Evolutionary conservation across 805 yeast genomes (phyloP), one percentile per base, ranked within the genome.

Genomic region (Metschnikowia chrysomelidarum): DNA sequence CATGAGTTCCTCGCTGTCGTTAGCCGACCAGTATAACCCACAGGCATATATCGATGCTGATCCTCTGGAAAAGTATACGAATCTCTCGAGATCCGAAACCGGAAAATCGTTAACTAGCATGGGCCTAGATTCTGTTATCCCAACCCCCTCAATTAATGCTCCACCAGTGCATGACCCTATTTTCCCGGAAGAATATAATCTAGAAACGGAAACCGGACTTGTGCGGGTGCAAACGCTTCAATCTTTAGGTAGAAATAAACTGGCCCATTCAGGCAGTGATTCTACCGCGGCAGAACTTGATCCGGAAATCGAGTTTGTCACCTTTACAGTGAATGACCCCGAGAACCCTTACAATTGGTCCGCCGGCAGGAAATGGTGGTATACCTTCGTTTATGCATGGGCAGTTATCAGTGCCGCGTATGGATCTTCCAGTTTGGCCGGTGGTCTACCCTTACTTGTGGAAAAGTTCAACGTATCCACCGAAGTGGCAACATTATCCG

Each of bases 331-430:
- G 13, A 74, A 76, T 44, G 98, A 89, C 57, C 94, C 95, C 0
- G 91, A 78, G 50, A 89, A 89, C 60, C 97, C 97, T 19, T 82
- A 80, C 53, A 88, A 88, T 59, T 88, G 97, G 97, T 63, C 73
- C 17, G 36, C 64, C 20, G 47, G 49, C 44, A 36, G 57, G 15
- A 76, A 78, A 54, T 80, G 89, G 86, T 3, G 58, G 1, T 85
- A 82, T 55, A 87, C 97, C 0, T 55, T 82, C 19, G 45, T 80
- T 7, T 66, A 86, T 16, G 79, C 96, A 2, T 46, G 77, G 20
- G 70, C 85, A 44, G 96, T 89, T 32, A 80, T 89, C 38, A 76
- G 87, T 51, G 96, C 91, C 19, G 97, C 97, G 2, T 88, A 86
- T 57, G 96, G 96, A 25, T 86, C 96, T 4, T 83, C 96, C 2